Percentiles rank a stretch among this genome's conserved stretches.
These are phyloP conservation scores for Cladosporium sp. DNA, from an alignment of 2,329 filamentous ascomycete genomes.

Conservation along the genomic window DNA sequence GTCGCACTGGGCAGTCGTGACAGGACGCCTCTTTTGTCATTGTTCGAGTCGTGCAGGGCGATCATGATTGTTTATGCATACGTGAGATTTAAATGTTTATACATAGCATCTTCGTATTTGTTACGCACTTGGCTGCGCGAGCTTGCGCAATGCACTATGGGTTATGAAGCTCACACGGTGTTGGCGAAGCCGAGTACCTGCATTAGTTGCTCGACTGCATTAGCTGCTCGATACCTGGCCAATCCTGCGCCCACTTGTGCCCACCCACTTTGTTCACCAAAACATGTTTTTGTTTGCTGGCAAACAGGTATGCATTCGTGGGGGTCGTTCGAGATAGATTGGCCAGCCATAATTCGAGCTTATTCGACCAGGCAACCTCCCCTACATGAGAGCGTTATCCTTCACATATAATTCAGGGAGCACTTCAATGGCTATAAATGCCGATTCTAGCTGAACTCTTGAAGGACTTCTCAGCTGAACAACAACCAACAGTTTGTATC, in stretches of 20 bases:
- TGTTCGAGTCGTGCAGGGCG: background rate
- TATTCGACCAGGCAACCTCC: background rate
- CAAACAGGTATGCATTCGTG: background rate
- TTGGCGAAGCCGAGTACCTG: slow-evolving; percentile 11
- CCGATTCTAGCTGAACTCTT: background rate
- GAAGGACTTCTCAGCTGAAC: background rate
- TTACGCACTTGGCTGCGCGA: background rate
- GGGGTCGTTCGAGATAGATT: background rate
- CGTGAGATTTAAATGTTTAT: background rate
- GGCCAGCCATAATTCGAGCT: background rate
- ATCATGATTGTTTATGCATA: background rate
- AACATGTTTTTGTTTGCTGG: background rate
- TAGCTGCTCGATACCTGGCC: slow-evolving; percentile 6
- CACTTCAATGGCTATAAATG: background rate
- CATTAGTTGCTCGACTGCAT: slow-evolving; percentile 8
- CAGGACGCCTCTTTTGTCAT: slow-evolving; percentile 16
- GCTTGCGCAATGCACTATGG: slow-evolving; percentile 5
- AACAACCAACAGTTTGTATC: background rate
- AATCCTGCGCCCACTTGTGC: slow-evolving; percentile 2
- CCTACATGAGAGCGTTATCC: background rate
- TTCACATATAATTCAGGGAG: background rate
- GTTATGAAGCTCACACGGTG: slow-evolving; percentile 4
- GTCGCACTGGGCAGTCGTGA: background rate
- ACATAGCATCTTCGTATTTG: background rate
- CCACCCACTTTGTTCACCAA: slow-evolving; percentile 2